Base-by-base conservation (phyloP, 192 early-diverging fungal species). In the Podila verticillata region DNA sequence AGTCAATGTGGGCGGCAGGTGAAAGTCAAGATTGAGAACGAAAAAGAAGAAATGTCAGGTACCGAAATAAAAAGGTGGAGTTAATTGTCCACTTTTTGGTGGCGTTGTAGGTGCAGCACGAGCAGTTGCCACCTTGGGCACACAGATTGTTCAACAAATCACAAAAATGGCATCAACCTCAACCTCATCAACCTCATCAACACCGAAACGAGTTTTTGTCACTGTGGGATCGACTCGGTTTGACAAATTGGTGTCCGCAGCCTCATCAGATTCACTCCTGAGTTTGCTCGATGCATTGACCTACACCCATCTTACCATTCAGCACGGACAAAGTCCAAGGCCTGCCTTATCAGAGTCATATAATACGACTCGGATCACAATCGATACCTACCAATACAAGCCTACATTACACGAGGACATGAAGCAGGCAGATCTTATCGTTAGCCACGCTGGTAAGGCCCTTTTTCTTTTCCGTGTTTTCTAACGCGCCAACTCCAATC, bases 221-320 rank as follows among this genome's bases (percentile, higher is more conserved):
- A 97, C 96, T 0, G 96, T 98, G 15, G 97, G 97, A n/a, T 93
- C 95, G 20, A 97, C 96, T 3, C 91, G 91, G 0, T 98, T 98
- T 69, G 93, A 96, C 68, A 84, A 86, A 10, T 87, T 98, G 10
- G 74, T 97, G 47, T 36, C 68, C 12, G 74, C 81, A 2, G 82
- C 89, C 3, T 74, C 84, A 29, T 83, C 85, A 22, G 30, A 51
- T 6, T 44, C 72, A 19, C 87, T 94, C 39, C 73, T 94, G 44
- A 71, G 72, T 4, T 48, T 80, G 0, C 80, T 95, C 56, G 62
- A 65, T 5, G 48, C 57, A 8, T 72, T 85, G 10, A 88, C 88
- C 22, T 93, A 89, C 80, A 81, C 68, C 0, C 74, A 86, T 57
- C 83, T 97, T 13, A 64, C 74, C 0, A 74, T 95, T 24, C 95